Conservation (phyloP, 2,329 filamentous ascomycete species). For the Venturia oleaginea region DNA sequence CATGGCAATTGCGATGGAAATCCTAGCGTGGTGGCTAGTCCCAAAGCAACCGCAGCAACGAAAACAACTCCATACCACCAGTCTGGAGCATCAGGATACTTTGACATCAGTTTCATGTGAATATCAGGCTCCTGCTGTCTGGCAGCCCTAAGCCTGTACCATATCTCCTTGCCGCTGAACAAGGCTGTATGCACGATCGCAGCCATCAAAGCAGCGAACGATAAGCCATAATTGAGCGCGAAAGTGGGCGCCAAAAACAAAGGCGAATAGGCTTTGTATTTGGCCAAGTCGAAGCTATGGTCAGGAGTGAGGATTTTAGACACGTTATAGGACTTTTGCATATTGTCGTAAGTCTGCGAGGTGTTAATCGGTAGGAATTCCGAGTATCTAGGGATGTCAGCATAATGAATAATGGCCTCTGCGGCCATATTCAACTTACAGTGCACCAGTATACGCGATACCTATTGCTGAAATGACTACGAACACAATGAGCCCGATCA, state of each 20-base stretch:
- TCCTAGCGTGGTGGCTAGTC: conserved; percentile 21
- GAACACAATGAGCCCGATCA: conserved; percentile 10
- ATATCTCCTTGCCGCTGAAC: conserved; percentile 28
- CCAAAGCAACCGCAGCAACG: conserved; percentile 34
- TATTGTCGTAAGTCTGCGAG: conserved; percentile 28
- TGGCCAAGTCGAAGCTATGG: conserved; percentile 25
- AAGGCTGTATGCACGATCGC: conserved; percentile 28
- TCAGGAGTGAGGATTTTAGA: conserved; percentile 23
- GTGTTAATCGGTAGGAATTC: conserved; percentile 26
- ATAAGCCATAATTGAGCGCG: conserved; percentile 29
- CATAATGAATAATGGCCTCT: background rate
- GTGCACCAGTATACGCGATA: conserved; percentile 15
- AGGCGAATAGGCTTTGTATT: conserved; percentile 29
- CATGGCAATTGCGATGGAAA: conserved; percentile 27
- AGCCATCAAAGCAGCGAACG: conserved; percentile 29
- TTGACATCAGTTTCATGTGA: conserved; percentile 25
- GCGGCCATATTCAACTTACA: background rate
- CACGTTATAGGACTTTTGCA: conserved; percentile 26
- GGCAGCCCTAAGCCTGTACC: conserved; percentile 27
- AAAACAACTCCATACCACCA: conserved; percentile 45
- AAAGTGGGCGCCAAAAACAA: conserved; percentile 30
- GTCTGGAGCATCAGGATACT: conserved; percentile 26
- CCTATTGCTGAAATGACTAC: conserved; percentile 22
- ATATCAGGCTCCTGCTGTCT: conserved; percentile 26
- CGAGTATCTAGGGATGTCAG: conserved; percentile 18